Conservation (phyloP, 495 filamentous ascomycete genomes). For the Aspergillus funiculosus region DNA sequence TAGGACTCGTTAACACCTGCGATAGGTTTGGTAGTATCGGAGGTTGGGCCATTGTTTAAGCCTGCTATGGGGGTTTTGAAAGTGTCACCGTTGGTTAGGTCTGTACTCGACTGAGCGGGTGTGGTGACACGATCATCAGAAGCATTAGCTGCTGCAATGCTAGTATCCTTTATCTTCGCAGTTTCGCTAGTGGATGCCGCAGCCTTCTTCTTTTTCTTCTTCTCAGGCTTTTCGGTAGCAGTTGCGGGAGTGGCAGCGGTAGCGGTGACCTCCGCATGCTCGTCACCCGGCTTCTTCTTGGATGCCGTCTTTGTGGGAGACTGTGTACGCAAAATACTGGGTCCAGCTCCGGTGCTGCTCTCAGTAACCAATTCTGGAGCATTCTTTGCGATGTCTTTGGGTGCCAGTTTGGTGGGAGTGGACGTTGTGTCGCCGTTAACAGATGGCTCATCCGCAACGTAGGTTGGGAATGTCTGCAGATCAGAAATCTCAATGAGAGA, state of each 20-base stretch:
- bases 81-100: conserved; percentile 19
- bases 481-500: conserved; percentile 51
- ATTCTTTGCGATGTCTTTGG: conserved; percentile 40
- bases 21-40: conserved; percentile 7
- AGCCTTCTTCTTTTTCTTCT: conserved; percentile 57
- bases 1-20: conserved; percentile 24
- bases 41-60: conserved; percentile 7
- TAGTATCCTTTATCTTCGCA: conserved; percentile 27
- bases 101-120: conserved; percentile 8
- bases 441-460: conserved; percentile 44
- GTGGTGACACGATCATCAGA: conserved; percentile 4
- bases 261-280: conserved; percentile 29
- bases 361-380: conserved; percentile 25
- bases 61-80: conserved; percentile 13
- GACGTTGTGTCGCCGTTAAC: conserved; percentile 44
- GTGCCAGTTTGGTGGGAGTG: conserved; percentile 28
- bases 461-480: conserved; percentile 41
- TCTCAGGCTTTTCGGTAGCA: conserved; percentile 46
- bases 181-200: conserved; percentile 34
- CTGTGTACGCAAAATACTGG: conserved; percentile 30
- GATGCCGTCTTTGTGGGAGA: conserved; percentile 39
- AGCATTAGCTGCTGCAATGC: conserved; percentile 20
- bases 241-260: conserved; percentile 24
- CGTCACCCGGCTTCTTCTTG: conserved; percentile 41
- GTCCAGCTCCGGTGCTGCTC: conserved; percentile 25